A percentile compares a stretch with the other conserved stretches of the same genome.
Evolutionary conservation across 179 eudicot species (phyloP).

Genomic region (Spergularia azorica): DNA sequence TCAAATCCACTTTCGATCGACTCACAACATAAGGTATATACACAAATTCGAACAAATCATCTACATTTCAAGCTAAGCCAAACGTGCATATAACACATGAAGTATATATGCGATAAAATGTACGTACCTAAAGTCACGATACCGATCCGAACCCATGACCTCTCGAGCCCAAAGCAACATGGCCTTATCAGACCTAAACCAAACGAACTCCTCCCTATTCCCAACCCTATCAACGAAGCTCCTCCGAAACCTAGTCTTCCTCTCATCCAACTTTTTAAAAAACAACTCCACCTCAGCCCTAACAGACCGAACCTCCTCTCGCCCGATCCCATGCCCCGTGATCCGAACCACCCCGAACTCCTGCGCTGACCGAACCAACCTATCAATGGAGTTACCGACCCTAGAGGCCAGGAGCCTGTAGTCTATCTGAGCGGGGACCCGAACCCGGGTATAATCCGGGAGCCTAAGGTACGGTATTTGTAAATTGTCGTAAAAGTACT

Average conservation of each 20-base stretch:
- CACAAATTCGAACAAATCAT: too few species aligned
- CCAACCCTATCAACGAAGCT: constrained; percentile 60
- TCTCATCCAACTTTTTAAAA: constrained; percentile 46
- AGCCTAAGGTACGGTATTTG: constrained; percentile 57
- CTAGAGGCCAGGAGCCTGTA: constrained; percentile 34
- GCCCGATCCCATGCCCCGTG: constrained; percentile 51
- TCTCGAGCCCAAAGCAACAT: constrained; percentile 49
- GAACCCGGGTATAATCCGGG: constrained; percentile 38
- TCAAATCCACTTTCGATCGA: too few species aligned
- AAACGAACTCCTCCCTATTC: constrained; percentile 58
- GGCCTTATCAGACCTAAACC: constrained; percentile 53
- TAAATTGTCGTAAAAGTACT: constrained; percentile 40
- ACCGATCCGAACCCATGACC: constrained; percentile 52
- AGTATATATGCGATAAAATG: neutral
- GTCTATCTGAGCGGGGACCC: constrained; percentile 51
- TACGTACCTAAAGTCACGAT: constrained; percentile 54
- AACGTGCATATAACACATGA: too few species aligned
- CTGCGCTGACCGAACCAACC: constrained; percentile 45
- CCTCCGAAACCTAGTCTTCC: constrained; percentile 41
- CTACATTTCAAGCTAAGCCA: too few species aligned
- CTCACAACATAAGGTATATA: too few species aligned
- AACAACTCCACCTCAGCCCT: constrained; percentile 50
- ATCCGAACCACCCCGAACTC: constrained; percentile 62
- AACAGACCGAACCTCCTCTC: constrained; percentile 44
- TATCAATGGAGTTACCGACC: constrained; percentile 49